Percentiles rank a stretch among this genome's conserved stretches.
Conservation (phyloP, 2,329 filamentous ascomycete genomes). For the Geosmithia flava region DNA sequence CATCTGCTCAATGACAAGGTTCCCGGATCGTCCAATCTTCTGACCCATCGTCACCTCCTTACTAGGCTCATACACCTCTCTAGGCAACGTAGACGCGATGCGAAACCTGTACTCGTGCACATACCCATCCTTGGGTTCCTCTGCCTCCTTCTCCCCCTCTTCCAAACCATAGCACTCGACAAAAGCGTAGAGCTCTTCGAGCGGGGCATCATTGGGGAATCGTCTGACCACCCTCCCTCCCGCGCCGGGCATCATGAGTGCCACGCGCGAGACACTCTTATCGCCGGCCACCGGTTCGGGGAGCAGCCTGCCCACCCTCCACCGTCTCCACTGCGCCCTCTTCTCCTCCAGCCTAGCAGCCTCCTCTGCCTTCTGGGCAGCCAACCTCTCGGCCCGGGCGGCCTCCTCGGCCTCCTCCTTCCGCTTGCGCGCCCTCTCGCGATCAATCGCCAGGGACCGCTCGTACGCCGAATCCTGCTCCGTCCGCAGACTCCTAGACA, state of each 20-base stretch:
- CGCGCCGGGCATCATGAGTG: conserved; percentile 48
- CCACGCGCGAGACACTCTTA: conserved; percentile 61
- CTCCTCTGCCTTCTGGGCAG: conserved; percentile 47
- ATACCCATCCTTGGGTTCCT: conserved; percentile 50
- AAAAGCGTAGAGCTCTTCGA: conserved; percentile 92
- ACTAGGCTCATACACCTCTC: conserved; percentile 65
- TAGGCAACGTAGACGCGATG: conserved; percentile 75
- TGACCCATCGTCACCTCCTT: conserved; percentile 53
- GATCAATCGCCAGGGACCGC: conserved; percentile 74
- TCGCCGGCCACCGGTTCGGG: conserved; percentile 52
- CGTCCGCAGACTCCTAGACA: conserved; percentile 66
- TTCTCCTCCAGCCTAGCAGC: conserved; percentile 34
- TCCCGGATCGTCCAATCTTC: conserved; percentile 70
- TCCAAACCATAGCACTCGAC: conserved; percentile 64
- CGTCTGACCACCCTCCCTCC: conserved; percentile 66
- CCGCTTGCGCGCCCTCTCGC: conserved; percentile 67
- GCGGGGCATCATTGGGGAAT: conserved; percentile 54
- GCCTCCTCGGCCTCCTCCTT: conserved; percentile 65
- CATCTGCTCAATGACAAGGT: conserved; percentile 71
- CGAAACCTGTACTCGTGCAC: conserved; percentile 75
- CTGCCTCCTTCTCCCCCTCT: conserved; percentile 19
- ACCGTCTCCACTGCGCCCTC: conserved; percentile 60
- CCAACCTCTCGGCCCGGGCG: conserved; percentile 51
- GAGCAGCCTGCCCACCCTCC: conserved; percentile 58
- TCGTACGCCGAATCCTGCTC: conserved; percentile 94